These are phyloP conservation scores for Tricholoma bakamatsutake DNA, from an alignment of 768 basidiomycete genomes.

Conservation along the genomic window DNA sequence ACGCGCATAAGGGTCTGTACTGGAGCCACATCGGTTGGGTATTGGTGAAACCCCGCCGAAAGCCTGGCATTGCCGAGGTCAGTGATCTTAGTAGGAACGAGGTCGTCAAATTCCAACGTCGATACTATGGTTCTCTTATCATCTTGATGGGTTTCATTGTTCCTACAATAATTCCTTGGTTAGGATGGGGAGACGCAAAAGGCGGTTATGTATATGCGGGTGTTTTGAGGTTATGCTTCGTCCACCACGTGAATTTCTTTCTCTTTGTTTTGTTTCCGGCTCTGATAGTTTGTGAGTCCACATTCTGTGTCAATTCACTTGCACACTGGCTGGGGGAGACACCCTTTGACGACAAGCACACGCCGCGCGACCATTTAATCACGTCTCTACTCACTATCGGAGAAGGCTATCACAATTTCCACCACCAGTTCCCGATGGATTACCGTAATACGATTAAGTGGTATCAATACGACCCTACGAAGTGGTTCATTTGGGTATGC, in stretches of 20 bases:
- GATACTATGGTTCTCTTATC: slow-evolving; percentile 67
- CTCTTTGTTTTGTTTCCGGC: slow-evolving; percentile 1
- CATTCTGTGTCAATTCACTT: slow-evolving; percentile 95
- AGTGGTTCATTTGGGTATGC: slow-evolving; percentile 80
- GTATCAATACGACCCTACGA: slow-evolving; percentile 91
- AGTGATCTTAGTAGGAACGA: slow-evolving; percentile 78
- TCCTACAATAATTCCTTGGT: slow-evolving; percentile 73
- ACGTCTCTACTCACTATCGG: slow-evolving; percentile 90
- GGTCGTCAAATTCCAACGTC: slow-evolving; percentile 85
- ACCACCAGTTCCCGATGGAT: slow-evolving; percentile 96
- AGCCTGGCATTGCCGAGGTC: slow-evolving; percentile 86
- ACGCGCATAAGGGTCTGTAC: slow-evolving; percentile 82
- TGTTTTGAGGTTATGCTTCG: slow-evolving; percentile 72
- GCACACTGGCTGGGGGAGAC: slow-evolving; percentile 94
- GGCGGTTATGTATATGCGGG: slow-evolving; percentile 88
- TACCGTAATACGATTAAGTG: slow-evolving; percentile 94
- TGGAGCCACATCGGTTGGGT: slow-evolving; percentile 93
- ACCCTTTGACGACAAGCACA: slow-evolving; percentile 94
- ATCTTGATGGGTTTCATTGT: slow-evolving; percentile 64
- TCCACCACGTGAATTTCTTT: slow-evolving; percentile 67
- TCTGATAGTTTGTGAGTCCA: slow-evolving; percentile 47
- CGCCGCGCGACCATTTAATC: slow-evolving; percentile 82
- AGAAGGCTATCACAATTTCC: slow-evolving; percentile 98
- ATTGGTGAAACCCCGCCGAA: slow-evolving; percentile 84
- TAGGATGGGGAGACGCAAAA: slow-evolving; percentile 78